Evolutionary conservation across 2,329 filamentous ascomycete genomes (phyloP), one percentile per base, ranked within the genome.

Genomic region (Tolypocladium tropicale): DNA sequence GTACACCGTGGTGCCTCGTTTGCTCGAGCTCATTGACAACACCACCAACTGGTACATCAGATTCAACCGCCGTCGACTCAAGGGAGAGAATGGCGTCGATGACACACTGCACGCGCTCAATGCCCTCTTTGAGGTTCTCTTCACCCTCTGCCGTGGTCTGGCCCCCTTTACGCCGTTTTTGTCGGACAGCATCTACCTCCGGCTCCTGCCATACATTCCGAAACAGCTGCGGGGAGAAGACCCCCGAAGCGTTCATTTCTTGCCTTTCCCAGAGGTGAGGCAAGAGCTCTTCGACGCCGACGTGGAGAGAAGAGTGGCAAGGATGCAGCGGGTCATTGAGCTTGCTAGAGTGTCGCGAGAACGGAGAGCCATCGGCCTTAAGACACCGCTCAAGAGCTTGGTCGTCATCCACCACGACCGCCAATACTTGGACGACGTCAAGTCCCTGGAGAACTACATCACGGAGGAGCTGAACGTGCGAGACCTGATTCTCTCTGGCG

Each of bases 11-110:
- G 91, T 96, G 49, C 92, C 92, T 9, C 82, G 89, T 60, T 75
- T 97, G 58, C 80, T 95, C 21, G 81, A 81, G 57, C 81, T 95
- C 65, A 95, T 96, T 61, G 93, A 96, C 66, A 91, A 95, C 73
- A 91, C 89, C 4, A 96, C 92, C n/a, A 97, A 97, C 73, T 96
- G 92, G 92, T 96, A 96, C 74, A 96, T 96, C 70, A 83, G 91
- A 59, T 95, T 96, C 77, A 96, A 96, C 77, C 83, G 92, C 55
- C 89, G 89, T 71, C 84, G 92, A 55, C 78, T 96, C 62, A 96
- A 96, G 83, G 92, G 92, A 48, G 91, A 95, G 68, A 85, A 90
- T 61, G 90, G 91, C 21, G 73, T 90, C 28, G 82, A 92, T 16
- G 94, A 97, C 68, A 96, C 94, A 12, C 77, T 87, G 53, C 90